These are phyloP conservation scores for Pulveroboletus sp. DNA, from an alignment of 768 basidiomycete species.

Conservation along the genomic window DNA sequence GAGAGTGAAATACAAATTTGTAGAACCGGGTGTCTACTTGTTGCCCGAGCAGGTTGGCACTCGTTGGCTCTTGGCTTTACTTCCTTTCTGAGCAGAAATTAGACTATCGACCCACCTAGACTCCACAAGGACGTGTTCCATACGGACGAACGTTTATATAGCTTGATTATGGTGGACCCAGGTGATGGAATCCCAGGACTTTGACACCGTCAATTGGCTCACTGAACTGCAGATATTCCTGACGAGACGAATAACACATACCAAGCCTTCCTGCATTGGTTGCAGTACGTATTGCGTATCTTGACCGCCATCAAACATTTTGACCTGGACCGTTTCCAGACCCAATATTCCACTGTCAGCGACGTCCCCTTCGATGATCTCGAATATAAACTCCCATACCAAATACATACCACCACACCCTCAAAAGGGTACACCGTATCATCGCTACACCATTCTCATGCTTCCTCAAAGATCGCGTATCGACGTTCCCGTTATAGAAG, in stretches of 20 bases:
- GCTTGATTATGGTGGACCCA: constrained; percentile 84
- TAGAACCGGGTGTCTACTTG: constrained; percentile 71
- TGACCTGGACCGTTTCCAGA: constrained; percentile 35
- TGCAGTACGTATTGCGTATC: constrained; percentile 51
- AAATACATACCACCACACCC: constrained; percentile 90
- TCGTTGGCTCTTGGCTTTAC: not conserved
- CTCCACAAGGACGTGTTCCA: constrained; percentile 80
- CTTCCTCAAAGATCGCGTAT: constrained; percentile 59
- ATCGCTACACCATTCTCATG: constrained; percentile 80
- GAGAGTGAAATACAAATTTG: constrained; percentile 33
- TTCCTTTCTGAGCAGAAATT: constrained; percentile 3
- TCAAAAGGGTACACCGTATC: constrained; percentile 81
- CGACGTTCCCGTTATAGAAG: constrained; percentile 45
- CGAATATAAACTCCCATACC: constrained; percentile 53
- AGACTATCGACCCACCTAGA: constrained; percentile 65
- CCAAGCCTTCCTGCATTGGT: constrained; percentile 78
- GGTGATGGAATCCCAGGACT: constrained; percentile 47
- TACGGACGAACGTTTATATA: constrained; percentile 75
- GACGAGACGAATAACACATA: constrained; percentile 60
- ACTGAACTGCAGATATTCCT: constrained; percentile 67
- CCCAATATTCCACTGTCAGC: constrained; percentile 80
- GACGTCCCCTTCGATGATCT: constrained; percentile 38
- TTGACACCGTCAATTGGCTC: constrained; percentile 1
- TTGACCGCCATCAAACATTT: not conserved
- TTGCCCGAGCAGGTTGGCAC: constrained; percentile 61